Evolutionary conservation across 2,329 filamentous ascomycete genomes (phyloP).

Genomic region (Xylaria hypoxylon): DNA sequence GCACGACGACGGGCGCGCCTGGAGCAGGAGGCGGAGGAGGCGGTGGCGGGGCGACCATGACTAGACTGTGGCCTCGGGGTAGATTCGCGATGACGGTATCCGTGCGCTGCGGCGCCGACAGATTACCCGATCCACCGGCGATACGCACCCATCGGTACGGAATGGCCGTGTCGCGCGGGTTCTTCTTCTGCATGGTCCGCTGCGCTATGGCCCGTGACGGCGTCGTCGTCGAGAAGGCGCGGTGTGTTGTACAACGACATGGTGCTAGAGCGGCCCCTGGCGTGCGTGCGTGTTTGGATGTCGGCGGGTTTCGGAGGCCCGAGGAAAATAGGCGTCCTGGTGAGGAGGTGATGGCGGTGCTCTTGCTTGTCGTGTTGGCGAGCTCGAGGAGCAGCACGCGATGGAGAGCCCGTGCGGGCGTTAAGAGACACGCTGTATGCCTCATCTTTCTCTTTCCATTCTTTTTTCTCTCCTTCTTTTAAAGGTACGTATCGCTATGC

Average conservation of each 20-base stretch:
- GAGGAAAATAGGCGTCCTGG: conserved; percentile 2
- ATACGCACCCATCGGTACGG: conserved; percentile 53
- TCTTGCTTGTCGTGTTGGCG: conserved; percentile 26
- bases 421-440: conserved; percentile 43
- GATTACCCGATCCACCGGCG: conserved; percentile 23
- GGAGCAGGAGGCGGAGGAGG: conserved; percentile 50
- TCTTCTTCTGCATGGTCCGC: conserved; percentile 37
- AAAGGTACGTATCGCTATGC: not conserved
- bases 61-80: conserved; percentile 39
- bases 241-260: not conserved
- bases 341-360: conserved; percentile 15
- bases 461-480: not conserved
- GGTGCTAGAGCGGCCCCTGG: not conserved
- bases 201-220: not conserved
- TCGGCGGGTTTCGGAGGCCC: conserved; percentile 14
- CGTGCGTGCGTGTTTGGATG: conserved; percentile 24
- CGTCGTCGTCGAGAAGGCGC: conserved; percentile 28
- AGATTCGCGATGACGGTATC: conserved; percentile 38
- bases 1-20: conserved; percentile 48
- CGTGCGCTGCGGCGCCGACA: conserved; percentile 44
- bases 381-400: conserved; percentile 46
- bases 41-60: conserved; percentile 49
- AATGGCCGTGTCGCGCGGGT: conserved; percentile 62
- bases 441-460: conserved; percentile 40
- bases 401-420: conserved; percentile 48